Conservation (phyloP, 495 filamentous ascomycete species). For the Hyaloscypha hepaticicola region DNA sequence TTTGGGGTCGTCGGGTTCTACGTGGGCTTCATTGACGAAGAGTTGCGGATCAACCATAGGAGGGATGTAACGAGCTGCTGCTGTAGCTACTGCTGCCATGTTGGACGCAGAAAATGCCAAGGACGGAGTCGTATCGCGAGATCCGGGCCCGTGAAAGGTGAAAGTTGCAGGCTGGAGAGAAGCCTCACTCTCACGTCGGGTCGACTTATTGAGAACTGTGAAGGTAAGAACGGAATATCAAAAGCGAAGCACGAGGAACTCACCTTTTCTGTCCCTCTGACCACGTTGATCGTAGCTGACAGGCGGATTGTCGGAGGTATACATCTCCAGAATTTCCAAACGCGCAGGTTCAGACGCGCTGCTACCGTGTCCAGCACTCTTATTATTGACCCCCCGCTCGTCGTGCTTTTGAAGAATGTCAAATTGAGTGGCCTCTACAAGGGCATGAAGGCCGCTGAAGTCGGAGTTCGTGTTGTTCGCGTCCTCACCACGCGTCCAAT, state of each 20-base stretch:
- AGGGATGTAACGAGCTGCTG: constrained; percentile 46
- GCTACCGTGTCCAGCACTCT: constrained; percentile 13
- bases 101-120: constrained; percentile 26
- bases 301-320: constrained; percentile 46
- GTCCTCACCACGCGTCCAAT: constrained; percentile 49
- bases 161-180: constrained; percentile 15
- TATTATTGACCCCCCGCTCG: constrained; percentile 33
- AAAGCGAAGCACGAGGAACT: neutral
- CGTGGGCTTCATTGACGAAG: constrained; percentile 16
- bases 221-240: constrained; percentile 1
- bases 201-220: constrained; percentile 12
- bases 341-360: constrained; percentile 16
- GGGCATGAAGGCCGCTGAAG: constrained; percentile 60
- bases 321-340: constrained; percentile 46
- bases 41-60: constrained; percentile 51
- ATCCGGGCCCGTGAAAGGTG: constrained; percentile 4
- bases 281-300: constrained; percentile 37
- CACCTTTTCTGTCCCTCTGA: constrained; percentile 39
- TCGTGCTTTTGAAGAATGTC: constrained; percentile 52
- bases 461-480: neutral
- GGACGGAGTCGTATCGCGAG: constrained; percentile 24
- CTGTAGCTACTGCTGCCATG: constrained; percentile 39
- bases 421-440: constrained; percentile 81
- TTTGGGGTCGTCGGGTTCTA: neutral
- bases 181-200: constrained; percentile 21